Evolutionary conservation across 2,329 filamentous ascomycete species (phyloP), one percentile per base, ranked within the genome.

Genomic region (Zasmidium cellare): DNA sequence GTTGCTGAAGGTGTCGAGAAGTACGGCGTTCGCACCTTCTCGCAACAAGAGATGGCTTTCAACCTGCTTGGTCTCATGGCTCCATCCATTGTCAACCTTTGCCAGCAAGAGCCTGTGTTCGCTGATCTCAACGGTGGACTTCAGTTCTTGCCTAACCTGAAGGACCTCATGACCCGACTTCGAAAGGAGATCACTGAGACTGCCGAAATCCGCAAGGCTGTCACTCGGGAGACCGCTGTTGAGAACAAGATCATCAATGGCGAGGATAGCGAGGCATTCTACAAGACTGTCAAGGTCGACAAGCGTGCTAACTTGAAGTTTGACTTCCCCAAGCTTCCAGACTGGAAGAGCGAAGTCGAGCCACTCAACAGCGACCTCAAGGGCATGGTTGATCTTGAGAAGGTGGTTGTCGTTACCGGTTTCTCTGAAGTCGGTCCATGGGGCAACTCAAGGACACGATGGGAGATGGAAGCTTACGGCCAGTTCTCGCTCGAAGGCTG

Each of bases 11-110:
- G 93, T 59, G 91, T 99, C 56, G 94, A 99, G 81, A 91, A 90
- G 69, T 94, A 96, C 66, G 94, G 94, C 69, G 94, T 97, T 23
- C 92, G 94, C 69, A 99, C 94, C 3, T 99, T 99, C 82, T 97
- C 93, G 9, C 94, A 97, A 79, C 92, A 96, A 75, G 94, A 99
- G 77, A 99, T 99, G 94, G 94, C 94, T 16, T 99, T 99, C 83
- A 99, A 99, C 78, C 79, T 99, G 65, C 85, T 99, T 46, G 93
- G 94, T 67, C 85, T 99, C 53, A 96, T 99, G 94, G 90, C 92
- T 1, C 92, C 94, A 38, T 84, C 88, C 24, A 90, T 99, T 69
- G 92, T 96, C 67, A 92, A 99, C 73, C 85, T 99, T 46, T 99
- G 94, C 82, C 94, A 99, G 79, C 82, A 85, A 46, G 91, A 97